Evolutionary conservation across 805 yeast genomes (phyloP).

Genomic region (Ogataea dorogensis): DNA sequence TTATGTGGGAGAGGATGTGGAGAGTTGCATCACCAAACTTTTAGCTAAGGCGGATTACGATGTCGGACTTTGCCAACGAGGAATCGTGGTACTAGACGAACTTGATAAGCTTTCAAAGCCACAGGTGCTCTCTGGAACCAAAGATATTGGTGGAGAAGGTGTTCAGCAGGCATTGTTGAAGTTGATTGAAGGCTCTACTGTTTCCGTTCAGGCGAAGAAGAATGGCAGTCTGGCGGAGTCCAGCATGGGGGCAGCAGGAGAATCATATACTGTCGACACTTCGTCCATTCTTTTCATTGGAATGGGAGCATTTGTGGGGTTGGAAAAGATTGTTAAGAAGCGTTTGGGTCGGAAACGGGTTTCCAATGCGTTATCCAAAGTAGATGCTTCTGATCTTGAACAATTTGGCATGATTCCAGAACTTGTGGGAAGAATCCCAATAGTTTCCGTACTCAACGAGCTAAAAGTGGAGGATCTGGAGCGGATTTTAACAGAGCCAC

Average conservation of each 20-base stretch:
- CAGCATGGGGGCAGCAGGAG: constrained; percentile 24
- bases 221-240: constrained; percentile 15
- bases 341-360: constrained; percentile 32
- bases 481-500: constrained; percentile 53
- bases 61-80: constrained; percentile 51
- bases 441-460: constrained; percentile 48
- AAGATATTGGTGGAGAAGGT: constrained; percentile 65
- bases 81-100: constrained; percentile 60
- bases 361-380: constrained; percentile 35
- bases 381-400: constrained; percentile 50
- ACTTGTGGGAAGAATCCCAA: constrained; percentile 57
- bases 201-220: constrained; percentile 41
- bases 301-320: constrained; percentile 64
- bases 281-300: constrained; percentile 54
- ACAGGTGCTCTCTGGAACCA: constrained; percentile 44
- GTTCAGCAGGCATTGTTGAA: constrained; percentile 61
- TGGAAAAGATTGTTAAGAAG: constrained; percentile 46
- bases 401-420: constrained; percentile 60
- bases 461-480: constrained; percentile 44
- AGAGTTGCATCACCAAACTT: constrained; percentile 52
- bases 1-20: constrained; percentile 64
- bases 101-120: constrained; percentile 56
- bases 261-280: constrained; percentile 50
- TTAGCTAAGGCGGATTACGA: constrained; percentile 50
- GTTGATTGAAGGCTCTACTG: constrained; percentile 54